Base-by-base conservation (phyloP, 2,329 filamentous ascomycete species). In the Penicillium sp. region DNA sequence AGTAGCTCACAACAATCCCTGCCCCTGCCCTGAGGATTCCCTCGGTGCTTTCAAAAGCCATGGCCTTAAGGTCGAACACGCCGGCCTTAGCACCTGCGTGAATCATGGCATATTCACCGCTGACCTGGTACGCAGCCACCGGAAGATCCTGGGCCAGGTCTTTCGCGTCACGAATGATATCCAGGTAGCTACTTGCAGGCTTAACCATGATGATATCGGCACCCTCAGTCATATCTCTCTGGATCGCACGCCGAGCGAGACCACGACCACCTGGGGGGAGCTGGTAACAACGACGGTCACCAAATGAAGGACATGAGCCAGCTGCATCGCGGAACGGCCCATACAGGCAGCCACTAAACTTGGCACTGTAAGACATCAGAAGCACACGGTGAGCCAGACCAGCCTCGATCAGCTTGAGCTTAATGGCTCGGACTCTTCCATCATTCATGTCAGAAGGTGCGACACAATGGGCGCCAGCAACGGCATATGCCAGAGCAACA, bases 141-240 rank as follows among this genome's bases (percentile, higher is more conserved):
- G 93, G 93, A 66, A 97, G 77, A 65, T 97, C 89, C 62, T 83
- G 85, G 43, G 87, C 91, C 38, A 97, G 78, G 38, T 96, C 89
- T 74, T 95, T 97, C 37, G 93, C 93, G 62, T 98, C 93, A 53
- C 87, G 88, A 65, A 98, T 97, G 58, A 98, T 95, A 68, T 98
- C 93, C 31, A 98, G 78, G 65, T 95, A 98, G 67, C 91, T 88
- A 57, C 86, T 86, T 7, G 93, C 93, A 2, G 93, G 93, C 76
- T 98, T 98, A 47, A 98, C 93, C 91, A 98, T 96, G 69, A 98
- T 95, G 54, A 96, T 88, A 60, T 98, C 93, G 14, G 93, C 93
- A 17, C 93, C 93, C 70, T 98, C 93, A 50, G 77, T 78, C 53
- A 98, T 91, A 63, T 98, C 93, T 53, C 93, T 80, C 27, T 81